Evolutionary conservation across 495 filamentous ascomycete genomes (phyloP).

Genomic region (Podospora comata): DNA sequence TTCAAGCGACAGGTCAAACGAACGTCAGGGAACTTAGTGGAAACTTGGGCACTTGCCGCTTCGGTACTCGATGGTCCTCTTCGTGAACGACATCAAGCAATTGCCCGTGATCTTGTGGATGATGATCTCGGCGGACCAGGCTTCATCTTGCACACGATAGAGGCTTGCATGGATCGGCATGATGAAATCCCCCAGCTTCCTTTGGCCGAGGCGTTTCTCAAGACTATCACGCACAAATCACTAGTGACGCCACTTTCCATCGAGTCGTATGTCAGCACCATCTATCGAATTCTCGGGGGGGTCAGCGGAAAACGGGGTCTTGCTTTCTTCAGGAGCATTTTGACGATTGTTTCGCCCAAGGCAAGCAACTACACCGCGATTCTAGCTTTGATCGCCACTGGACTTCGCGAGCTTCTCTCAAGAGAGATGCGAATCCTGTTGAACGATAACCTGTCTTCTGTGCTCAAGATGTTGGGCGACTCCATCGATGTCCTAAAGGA

Average conservation of each 20-base stretch:
- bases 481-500: background rate
- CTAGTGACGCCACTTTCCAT: slow-evolving; percentile 15
- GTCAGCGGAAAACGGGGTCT: slow-evolving; percentile 10
- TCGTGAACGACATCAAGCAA: slow-evolving; percentile 7
- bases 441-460: slow-evolving; percentile 2
- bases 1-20: too few species aligned
- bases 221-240: slow-evolving; percentile 11
- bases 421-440: slow-evolving; percentile 11
- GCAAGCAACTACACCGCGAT: background rate
- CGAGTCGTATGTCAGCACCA: slow-evolving; percentile 12
- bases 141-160: background rate
- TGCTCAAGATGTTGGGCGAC: background rate
- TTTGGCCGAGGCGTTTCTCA: background rate
- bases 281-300: slow-evolving; percentile 16
- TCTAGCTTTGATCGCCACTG: background rate
- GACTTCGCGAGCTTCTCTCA: slow-evolving; percentile 11
- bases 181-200: background rate
- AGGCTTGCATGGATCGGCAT: slow-evolving; percentile 1
- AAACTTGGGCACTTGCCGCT: slow-evolving; percentile 3
- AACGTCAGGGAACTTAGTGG: too few species aligned
- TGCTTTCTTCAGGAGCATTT: background rate
- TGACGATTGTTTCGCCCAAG: too few species aligned
- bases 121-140: slow-evolving; percentile 13
- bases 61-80: background rate
- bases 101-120: slow-evolving; percentile 17